Base-by-base conservation (phyloP, 176 grass and related monocot species). In the Oryza glaberrima region DNA sequence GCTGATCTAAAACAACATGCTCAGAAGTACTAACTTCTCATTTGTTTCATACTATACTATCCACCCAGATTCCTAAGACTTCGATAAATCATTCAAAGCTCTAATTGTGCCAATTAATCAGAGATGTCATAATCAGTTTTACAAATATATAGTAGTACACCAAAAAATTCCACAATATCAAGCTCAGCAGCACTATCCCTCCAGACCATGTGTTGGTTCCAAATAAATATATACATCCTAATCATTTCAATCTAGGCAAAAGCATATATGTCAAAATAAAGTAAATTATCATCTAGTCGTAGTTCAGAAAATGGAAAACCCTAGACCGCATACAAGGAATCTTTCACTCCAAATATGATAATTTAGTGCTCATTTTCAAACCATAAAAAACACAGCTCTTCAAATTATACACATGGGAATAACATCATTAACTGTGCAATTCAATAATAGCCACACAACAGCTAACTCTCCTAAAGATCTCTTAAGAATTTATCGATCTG, bases 101-200 rank as follows among this genome's bases (percentile, higher is more conserved):
- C 11, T 22, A 52, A 66, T 15, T 30, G 19, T 86, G 19, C 67
- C 47, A 66, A 75, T 67, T 60, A 61, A 79, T 56, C 61, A 84
- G 19, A 86, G 43, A 67, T 35, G 36, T 45, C 77, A 83, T 75
- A 48, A 35, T 22, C 40, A 47, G 69, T 74, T n/a, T 86, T 67
- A 58, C 47, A 72, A 76, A 77, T 43, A 78, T 82, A 72, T 65
- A 44, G 43, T 44, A 44, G 43, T 44, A 44, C 43, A 44, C 7
- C 9, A 44, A 44, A 44, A 44, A 44, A 44, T 44, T 44, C 43
- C 43, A 44, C 9, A 11, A 44, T 44, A 78, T 73, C 47, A 73
- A 73, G 68, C 58, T 73, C 25, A 74, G n/a, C 20, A 68, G 35
- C 73, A 86, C 46, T 26, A 78, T 54, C 23, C 34, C 9, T 41